Base-by-base conservation (phyloP, 202 grass and related monocot species). In the Panicum hallii region DNA sequence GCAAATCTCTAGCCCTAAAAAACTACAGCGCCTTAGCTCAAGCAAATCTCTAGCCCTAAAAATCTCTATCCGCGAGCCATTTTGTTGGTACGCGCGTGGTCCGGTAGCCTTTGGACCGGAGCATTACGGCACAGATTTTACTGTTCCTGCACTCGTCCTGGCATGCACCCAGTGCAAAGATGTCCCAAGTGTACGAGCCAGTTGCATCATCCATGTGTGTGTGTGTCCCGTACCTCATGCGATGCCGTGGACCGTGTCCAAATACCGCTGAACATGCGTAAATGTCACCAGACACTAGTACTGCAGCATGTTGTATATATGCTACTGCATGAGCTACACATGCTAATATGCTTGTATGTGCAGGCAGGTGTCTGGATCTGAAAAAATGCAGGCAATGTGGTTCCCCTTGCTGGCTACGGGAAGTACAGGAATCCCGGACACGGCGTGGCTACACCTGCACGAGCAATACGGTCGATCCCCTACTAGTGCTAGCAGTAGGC, bases 71-170 rank as follows among this genome's bases (percentile, higher is more conserved):
- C 40, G 30, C 20, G 50, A 68, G 69, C 68, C 67, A 54, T 70
- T 90, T 80, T 43, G 84, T 90, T 80, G 36, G 63, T 43, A 76
- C 85, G n/a, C 80, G 75, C 80, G 19, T 75, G 80, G 53, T 41
- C n/a, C 15, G 45, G 62, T 87, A 70, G 84, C 30, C 79, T 5
- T 70, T 87, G 80, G 89, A 79, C 54, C 36, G 69, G 36, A 70
- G 84, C 84, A 19, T 74, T 61, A 62, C 23, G 7, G 60, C 45
- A 6, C 43, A 22, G 40, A n/a, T 2, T 65, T 72, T 20, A 22
- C 79, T 60, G 10, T 67, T 58, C 36, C 53, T 22, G 15, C 47
- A 48, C 19, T 74, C 52, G 41, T 80, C 60, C 22, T 42, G 20
- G 49, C 41, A 26, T 26, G 26, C 26, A 34, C 34, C 20, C 70